A percentile compares a stretch with the other conserved stretches of the same genome.
Evolutionary conservation across 257 asterid genomes (phyloP).

Genomic region (Verbena officinalis): DNA sequence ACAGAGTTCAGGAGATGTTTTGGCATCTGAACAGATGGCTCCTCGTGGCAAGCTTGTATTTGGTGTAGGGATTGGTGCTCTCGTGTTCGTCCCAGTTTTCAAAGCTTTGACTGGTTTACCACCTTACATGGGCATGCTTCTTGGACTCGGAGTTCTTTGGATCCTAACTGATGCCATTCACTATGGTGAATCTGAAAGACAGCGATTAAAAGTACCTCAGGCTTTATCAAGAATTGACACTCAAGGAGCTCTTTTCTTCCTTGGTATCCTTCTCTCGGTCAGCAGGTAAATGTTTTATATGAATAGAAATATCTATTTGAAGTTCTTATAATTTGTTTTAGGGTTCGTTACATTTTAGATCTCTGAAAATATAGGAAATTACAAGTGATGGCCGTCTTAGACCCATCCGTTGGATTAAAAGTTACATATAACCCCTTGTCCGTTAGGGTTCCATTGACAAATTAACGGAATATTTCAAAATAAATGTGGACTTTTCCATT

Average conservation of each 20-base stretch:
- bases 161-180: constrained; percentile 95
- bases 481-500: too few species aligned
- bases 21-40: constrained; percentile 95
- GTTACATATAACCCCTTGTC: too few species aligned
- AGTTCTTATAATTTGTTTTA: background rate
- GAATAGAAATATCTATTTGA: background rate
- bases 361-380: too few species aligned
- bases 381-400: too few species aligned
- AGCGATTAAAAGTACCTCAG: constrained; percentile 84
- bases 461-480: too few species aligned
- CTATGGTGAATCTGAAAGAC: constrained; percentile 91
- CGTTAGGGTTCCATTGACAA: too few species aligned
- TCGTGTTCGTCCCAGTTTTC: constrained; percentile 86
- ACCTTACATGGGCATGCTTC: constrained; percentile 93
- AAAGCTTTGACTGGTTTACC: constrained; percentile 91
- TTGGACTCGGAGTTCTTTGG: constrained; percentile 98
- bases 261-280: constrained; percentile 96
- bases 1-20: constrained; percentile 58
- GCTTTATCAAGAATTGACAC: constrained; percentile 97
- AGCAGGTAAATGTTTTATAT: constrained; percentile 68
- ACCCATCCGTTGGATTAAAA: too few species aligned
- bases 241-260: constrained; percentile 97
- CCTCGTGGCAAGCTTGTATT: constrained; percentile 97
- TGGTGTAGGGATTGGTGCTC: constrained; percentile 81
- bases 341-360: too few species aligned